Percentiles rank a stretch among this genome's conserved stretches.
Evolutionary conservation across 192 early-diverging fungal species (phyloP).

Genomic region (Coemansia sp.): DNA sequence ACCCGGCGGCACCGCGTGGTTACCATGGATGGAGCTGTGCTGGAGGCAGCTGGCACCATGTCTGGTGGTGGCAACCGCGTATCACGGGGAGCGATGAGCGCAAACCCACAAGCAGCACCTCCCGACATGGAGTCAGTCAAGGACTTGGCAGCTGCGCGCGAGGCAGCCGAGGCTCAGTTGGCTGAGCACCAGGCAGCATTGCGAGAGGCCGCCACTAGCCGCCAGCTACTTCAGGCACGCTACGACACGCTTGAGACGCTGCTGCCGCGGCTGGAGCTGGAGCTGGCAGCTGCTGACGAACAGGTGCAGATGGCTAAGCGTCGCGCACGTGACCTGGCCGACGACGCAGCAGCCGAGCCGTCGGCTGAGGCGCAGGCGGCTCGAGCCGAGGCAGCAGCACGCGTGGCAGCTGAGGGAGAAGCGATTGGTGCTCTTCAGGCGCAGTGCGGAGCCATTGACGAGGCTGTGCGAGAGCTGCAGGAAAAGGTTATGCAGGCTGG

Average conservation of each 20-base stretch:
- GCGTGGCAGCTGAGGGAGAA: constrained; percentile 48
- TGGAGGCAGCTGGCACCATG: constrained; percentile 92
- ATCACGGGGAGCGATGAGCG: constrained; percentile 85
- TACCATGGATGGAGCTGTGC: constrained; percentile 85
- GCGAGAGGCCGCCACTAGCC: constrained; percentile 25
- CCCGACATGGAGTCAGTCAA: too few species aligned
- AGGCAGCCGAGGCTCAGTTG: constrained; percentile 57
- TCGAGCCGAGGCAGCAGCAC: constrained; percentile 44
- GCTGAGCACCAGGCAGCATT: constrained; percentile 47
- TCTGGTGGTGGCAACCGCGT: constrained; percentile 80
- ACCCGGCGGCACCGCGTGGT: constrained; percentile 84
- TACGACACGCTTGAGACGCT: constrained; percentile 61
- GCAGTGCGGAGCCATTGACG: constrained; percentile 65
- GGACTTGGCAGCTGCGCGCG: constrained; percentile 58
- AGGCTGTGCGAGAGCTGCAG: constrained; percentile 76
- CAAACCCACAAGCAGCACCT: constrained; percentile 59
- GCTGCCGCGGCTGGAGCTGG: constrained; percentile 69
- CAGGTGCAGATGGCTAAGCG: constrained; percentile 68
- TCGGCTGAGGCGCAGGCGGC: constrained; percentile 15
- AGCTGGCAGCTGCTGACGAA: constrained; percentile 61
- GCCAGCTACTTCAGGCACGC: constrained; percentile 50
- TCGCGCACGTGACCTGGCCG: constrained; percentile 54
- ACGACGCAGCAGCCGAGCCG: constrained; percentile 9
- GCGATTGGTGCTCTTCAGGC: constrained; percentile 56
- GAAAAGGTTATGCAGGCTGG: constrained; percentile 89